These are phyloP conservation scores for Colletotrichum sp. DNA, from an alignment of 2,329 filamentous ascomycete genomes.

Conservation along the genomic window DNA sequence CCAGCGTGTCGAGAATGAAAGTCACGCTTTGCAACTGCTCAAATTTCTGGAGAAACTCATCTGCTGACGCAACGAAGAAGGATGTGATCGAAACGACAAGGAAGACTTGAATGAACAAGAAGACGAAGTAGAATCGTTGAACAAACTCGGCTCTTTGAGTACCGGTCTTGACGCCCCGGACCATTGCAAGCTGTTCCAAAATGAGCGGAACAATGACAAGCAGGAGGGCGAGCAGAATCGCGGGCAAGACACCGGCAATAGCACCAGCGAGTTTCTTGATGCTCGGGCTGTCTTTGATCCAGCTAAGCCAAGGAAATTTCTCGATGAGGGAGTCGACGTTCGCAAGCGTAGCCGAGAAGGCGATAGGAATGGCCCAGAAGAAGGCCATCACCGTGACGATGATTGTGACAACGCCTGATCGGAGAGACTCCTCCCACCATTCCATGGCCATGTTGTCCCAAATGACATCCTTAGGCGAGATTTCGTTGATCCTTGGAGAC, in stretches of 20 bases:
- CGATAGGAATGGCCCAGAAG: conserved; percentile 89
- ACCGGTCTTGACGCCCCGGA: conserved; percentile 84
- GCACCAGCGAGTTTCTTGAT: conserved; percentile 66
- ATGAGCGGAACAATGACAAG: conserved; percentile 83
- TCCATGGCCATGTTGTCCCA: conserved; percentile 97
- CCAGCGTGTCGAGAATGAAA: conserved; percentile 74
- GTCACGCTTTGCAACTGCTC: conserved; percentile 56
- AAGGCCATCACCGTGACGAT: conserved; percentile 78
- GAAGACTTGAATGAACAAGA: conserved; percentile 95
- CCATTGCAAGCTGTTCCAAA: conserved; percentile 72
- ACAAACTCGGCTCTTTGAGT: conserved; percentile 81
- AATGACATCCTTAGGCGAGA: conserved; percentile 88
- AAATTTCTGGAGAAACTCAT: conserved; percentile 62
- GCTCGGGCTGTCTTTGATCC: conserved; percentile 64
- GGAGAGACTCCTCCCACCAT: conserved; percentile 90
- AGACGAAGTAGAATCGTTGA: conserved; percentile 90
- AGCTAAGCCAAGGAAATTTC: conserved; percentile 71
- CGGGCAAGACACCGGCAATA: conserved; percentile 86
- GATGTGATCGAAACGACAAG: conserved; percentile 87
- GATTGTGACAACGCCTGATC: conserved; percentile 68
- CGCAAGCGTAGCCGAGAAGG: conserved; percentile 83
- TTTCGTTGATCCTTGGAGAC: conserved; percentile 90
- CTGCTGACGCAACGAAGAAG: conserved; percentile 68
- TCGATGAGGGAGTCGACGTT: conserved; percentile 75
- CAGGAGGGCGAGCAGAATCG: conserved; percentile 75